Evolutionary conservation across 495 filamentous ascomycete genomes (phyloP).

Genomic region (Daldinia decipiens): DNA sequence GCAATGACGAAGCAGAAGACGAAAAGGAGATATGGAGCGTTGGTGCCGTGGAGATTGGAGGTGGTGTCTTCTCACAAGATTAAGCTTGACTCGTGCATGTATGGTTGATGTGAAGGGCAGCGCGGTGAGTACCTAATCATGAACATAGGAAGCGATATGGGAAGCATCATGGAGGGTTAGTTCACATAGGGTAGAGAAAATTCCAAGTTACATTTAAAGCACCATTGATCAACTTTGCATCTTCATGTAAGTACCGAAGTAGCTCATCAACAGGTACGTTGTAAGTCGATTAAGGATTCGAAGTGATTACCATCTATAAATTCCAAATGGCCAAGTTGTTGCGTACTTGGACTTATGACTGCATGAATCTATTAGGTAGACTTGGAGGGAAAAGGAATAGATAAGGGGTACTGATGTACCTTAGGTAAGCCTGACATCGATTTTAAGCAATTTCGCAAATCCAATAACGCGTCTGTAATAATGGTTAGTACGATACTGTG

Average conservation of each 20-base stretch:
- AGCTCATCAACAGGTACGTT: too few relatives aligned
- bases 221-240: background rate
- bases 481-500: background rate
- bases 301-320: background rate
- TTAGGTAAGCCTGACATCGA: background rate
- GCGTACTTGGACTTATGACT: too few relatives aligned
- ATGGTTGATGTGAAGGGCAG: background rate
- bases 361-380: too few relatives aligned
- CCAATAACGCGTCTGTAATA: too few relatives aligned
- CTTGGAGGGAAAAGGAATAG: background rate
- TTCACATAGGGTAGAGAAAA: conserved; percentile 22
- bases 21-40: conserved; percentile 96
- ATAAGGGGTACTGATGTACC: background rate
- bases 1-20: conserved; percentile 91
- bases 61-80: conserved; percentile 64
- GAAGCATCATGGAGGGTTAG: conserved; percentile 8
- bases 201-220: background rate
- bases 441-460: background rate
- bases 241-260: background rate
- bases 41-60: conserved; percentile 86
- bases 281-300: too few relatives aligned
- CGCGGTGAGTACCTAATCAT: conserved; percentile 7
- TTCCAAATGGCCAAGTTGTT: too few relatives aligned
- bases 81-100: conserved; percentile 10
- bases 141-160: conserved; percentile 9